Evolutionary conservation across 2,329 filamentous ascomycete genomes (phyloP).

Genomic region (Aureobasidium leucospermi): DNA sequence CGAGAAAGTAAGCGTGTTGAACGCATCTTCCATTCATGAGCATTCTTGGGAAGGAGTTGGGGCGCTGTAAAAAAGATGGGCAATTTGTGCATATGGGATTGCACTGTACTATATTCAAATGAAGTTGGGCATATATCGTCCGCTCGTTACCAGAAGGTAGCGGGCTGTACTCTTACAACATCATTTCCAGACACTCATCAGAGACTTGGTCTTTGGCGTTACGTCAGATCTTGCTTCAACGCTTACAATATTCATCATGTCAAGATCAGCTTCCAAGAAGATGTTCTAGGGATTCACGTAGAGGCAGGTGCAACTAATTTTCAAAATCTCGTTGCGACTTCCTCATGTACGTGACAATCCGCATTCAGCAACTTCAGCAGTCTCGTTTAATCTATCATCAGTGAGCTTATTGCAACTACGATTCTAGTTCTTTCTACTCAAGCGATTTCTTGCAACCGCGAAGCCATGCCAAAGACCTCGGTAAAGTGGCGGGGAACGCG

Average conservation of each 20-base stretch:
- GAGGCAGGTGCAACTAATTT: no score
- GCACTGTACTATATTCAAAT: conserved; percentile 8
- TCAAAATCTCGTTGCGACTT: no score
- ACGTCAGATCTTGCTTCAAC: not conserved
- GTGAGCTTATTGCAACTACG: not conserved
- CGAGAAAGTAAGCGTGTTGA: not conserved
- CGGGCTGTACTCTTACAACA: conserved; percentile 1
- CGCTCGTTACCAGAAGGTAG: not conserved
- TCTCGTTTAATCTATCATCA: no score
- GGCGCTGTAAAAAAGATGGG: not conserved
- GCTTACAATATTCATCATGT: no score
- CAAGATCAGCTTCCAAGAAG: no score
- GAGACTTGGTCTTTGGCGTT: no score
- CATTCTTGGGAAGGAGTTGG: conserved; percentile 1
- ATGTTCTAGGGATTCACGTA: no score
- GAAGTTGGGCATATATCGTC: not conserved
- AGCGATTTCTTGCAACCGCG: not conserved
- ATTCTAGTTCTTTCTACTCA: no score
- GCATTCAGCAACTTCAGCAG: no score
- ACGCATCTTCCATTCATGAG: not conserved
- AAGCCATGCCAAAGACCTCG: not conserved
- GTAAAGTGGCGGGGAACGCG: conserved; percentile 2
- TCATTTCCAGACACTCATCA: no score
- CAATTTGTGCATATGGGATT: conserved; percentile 7
- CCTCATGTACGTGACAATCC: no score